Percentiles rank a stretch among this genome's conserved stretches.
These are phyloP conservation scores for Martiniozyma asiatica DNA, from an alignment of 1,139 yeast species.

Conservation along the genomic window DNA sequence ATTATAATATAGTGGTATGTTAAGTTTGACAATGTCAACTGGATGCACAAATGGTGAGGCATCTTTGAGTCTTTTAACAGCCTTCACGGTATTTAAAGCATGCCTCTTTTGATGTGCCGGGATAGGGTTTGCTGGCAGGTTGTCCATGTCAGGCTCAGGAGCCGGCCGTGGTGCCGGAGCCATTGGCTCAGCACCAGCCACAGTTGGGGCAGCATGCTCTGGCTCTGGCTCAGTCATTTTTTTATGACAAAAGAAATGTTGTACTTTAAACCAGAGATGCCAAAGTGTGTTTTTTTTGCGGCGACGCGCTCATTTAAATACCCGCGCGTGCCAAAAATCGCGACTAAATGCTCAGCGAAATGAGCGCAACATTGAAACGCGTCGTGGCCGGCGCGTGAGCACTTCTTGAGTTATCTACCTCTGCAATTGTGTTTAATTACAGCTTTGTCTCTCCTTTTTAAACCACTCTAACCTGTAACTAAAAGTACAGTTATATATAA, in stretches of 20 bases:
- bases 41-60: slow-evolving; percentile 85
- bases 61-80: slow-evolving; percentile 82
- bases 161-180: slow-evolving; percentile 66
- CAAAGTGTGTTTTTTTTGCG: slow-evolving; percentile 2
- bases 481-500: too few species aligned
- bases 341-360: too few species aligned
- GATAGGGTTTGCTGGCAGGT: slow-evolving; percentile 56
- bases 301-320: background rate
- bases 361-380: too few species aligned
- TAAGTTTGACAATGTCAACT: slow-evolving; percentile 78
- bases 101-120: slow-evolving; percentile 79
- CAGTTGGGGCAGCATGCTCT: background rate
- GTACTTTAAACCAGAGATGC: too few species aligned
- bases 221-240: too few species aligned
- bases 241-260: too few species aligned
- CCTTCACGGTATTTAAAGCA: slow-evolving; percentile 56
- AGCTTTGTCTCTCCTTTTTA: too few species aligned
- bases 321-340: too few species aligned
- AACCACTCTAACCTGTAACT: too few species aligned
- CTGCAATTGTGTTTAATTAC: too few species aligned
- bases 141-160: slow-evolving; percentile 58
- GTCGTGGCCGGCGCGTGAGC: too few species aligned
- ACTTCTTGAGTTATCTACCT: too few species aligned
- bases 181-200: slow-evolving; percentile 13
- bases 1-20: slow-evolving; percentile 84